Percentiles rank a stretch among this genome's conserved stretches.
Conservation (phyloP, 2,329 filamentous ascomycete genomes). For the Aureobasidium zeae region DNA sequence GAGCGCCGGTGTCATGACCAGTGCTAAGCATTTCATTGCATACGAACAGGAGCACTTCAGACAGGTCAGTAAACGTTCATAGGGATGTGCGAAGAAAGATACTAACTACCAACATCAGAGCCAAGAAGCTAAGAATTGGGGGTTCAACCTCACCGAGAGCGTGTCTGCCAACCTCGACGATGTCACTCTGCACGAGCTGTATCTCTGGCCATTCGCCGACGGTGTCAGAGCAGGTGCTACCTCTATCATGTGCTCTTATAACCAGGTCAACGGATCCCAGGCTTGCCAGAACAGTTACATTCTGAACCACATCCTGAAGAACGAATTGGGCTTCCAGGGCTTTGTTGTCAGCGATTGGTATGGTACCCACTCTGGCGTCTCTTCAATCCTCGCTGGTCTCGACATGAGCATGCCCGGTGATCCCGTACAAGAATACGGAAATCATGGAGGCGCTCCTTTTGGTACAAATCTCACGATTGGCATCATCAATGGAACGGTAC, state of each 20-base stretch:
- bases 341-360: slow-evolving; percentile 59
- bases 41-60: slow-evolving; percentile 53
- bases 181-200: slow-evolving; percentile 40
- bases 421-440: slow-evolving; percentile 17
- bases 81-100: not conserved
- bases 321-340: slow-evolving; percentile 61
- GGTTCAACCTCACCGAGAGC: slow-evolving; percentile 41
- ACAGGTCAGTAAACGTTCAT: not conserved
- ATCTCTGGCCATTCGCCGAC: slow-evolving; percentile 58
- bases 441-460: slow-evolving; percentile 21
- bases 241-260: slow-evolving; percentile 52
- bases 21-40: slow-evolving; percentile 46
- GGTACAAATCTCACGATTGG: slow-evolving; percentile 23
- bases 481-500: slow-evolving; percentile 23
- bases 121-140: slow-evolving; percentile 26
- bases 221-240: slow-evolving; percentile 48
- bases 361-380: slow-evolving; percentile 54
- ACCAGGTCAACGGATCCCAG: slow-evolving; percentile 72
- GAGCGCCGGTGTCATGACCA: slow-evolving; percentile 34
- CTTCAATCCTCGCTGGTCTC: slow-evolving; percentile 50
- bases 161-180: slow-evolving; percentile 56
- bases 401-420: slow-evolving; percentile 59
- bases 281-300: slow-evolving; percentile 49
- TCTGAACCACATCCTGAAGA: slow-evolving; percentile 59
- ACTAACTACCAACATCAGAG: slow-evolving; percentile 24